Evolutionary conservation across 1,139 yeast species (phyloP), one percentile per base, ranked within the genome.

Genomic region (Blastobotrys arbuscula): DNA sequence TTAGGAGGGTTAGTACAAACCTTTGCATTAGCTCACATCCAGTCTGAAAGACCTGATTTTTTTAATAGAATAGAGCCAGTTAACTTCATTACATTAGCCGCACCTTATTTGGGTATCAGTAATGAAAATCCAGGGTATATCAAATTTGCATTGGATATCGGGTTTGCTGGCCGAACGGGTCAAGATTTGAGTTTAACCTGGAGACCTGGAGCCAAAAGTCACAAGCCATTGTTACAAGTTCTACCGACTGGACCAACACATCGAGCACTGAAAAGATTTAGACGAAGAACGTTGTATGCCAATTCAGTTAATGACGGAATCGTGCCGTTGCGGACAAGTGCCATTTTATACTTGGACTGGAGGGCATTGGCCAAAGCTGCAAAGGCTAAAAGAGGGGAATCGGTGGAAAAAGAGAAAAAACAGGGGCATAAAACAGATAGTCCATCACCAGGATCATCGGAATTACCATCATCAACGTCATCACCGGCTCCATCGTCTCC

Each of bases 141-240:
- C 24, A 88, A 87, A 60, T 70, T 89, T 49, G 94, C 94, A 0
- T 71, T 92, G 18, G 85, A 84, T 64, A 82, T 89, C 38, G 98
- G 99, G 0, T 75, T 90, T 44, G 92, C 88, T 2, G 99, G 98
- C 0, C 83, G 81, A 59, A 84, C 97, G 0, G 99, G 99, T 0
- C 92, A 86, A 59, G 99, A 92, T 61, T 68, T 92, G 53, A 94
- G 95, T 0, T 72, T 94, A 45, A 70, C 75, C 26, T 75, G 77
- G 62, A 60, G 61, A 28, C 64, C 67, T 0, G 49, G 59, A 8
- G 56, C 61, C 10, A 59, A 63, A 31, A 53, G 64, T 50, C 49
- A 58, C 39, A 73, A 71, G 48, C 97, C 98, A 0, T 66, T 92
- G 44, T 71, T 92, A 21, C 75, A 82, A 44, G 65, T 85, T 16